A percentile compares a stretch with the other conserved stretches of the same genome.
Conservation (phyloP, 208 protist genomes). For the Crithidia sp. region DNA sequence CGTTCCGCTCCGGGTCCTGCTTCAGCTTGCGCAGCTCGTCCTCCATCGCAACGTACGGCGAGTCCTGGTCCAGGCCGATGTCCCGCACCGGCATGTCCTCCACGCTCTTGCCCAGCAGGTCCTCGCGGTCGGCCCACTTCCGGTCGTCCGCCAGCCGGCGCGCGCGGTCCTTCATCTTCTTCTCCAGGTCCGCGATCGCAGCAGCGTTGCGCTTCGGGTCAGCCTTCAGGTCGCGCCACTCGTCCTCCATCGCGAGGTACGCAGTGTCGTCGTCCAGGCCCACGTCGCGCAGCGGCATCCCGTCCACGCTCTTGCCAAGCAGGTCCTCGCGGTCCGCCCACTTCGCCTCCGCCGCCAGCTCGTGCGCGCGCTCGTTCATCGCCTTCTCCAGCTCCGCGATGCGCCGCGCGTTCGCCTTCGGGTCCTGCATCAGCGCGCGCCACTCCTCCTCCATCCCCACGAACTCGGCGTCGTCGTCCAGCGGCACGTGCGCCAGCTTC, state of each 20-base stretch:
- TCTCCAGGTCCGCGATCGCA: conserved; percentile 38
- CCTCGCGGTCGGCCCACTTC: conserved; percentile 12
- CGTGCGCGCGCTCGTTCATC: conserved; percentile 49
- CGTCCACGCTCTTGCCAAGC: conserved; percentile 43
- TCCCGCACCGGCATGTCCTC: conserved; percentile 2
- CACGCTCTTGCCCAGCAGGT: neutral
- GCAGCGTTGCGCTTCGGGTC: conserved; percentile 45
- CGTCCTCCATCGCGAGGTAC: conserved; percentile 41
- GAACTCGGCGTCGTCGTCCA: conserved; percentile 50
- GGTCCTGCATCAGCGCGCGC: conserved; percentile 41
- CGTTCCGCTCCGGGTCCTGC: conserved; percentile 41
- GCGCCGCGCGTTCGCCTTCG: conserved; percentile 34
- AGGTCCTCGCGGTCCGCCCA: conserved; percentile 38
- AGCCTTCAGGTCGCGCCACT: conserved; percentile 38
- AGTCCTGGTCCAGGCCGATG: conserved; percentile 46
- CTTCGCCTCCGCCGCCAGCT: conserved; percentile 49
- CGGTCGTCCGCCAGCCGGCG: conserved; percentile 17
- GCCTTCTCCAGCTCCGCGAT: neutral
- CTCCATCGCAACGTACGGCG: conserved; percentile 35
- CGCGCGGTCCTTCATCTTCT: conserved; percentile 47
- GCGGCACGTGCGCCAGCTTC: conserved; percentile 52
- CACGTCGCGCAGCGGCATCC: conserved; percentile 47
- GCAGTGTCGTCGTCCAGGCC: conserved; percentile 46
- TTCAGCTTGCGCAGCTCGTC: conserved; percentile 27
- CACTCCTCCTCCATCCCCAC: conserved; percentile 36